Percentiles rank a stretch among this genome's conserved stretches.
These are phyloP conservation scores for Drosera spatulata DNA, from an alignment of 179 eudicot species.

Conservation along the genomic window DNA sequence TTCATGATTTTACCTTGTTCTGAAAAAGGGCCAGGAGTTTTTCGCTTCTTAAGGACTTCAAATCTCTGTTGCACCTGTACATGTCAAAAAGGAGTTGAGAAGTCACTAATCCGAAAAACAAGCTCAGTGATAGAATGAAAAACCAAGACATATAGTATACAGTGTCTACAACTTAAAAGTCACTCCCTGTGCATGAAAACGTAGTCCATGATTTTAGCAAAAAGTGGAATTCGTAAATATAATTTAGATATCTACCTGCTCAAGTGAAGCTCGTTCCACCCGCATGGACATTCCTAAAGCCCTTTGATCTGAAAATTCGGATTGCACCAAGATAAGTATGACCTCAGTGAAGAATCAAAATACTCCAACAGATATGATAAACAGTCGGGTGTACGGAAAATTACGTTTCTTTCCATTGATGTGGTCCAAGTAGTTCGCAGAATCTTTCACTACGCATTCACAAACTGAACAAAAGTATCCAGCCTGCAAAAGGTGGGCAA, in stretches of 20 bases:
- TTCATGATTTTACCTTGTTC: conserved; percentile 57
- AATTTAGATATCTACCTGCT: conserved; percentile 46
- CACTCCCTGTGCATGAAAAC: too few relatives aligned
- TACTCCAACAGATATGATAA: background rate
- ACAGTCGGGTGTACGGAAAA: conserved; percentile 10
- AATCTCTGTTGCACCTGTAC: conserved; percentile 76
- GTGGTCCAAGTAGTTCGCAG: conserved; percentile 95
- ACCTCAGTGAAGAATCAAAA: conserved; percentile 1
- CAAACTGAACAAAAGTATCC: conserved; percentile 96
- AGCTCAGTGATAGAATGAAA: too few relatives aligned
- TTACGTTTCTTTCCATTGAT: conserved; percentile 98
- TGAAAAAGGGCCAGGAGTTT: conserved; percentile 61
- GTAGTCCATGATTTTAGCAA: background rate
- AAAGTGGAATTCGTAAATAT: background rate
- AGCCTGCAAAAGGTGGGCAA: conserved; percentile 49
- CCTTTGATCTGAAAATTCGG: conserved; percentile 71
- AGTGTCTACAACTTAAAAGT: too few relatives aligned
- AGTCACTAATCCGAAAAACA: background rate
- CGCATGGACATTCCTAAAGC: conserved; percentile 99
- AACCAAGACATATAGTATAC: too few relatives aligned
- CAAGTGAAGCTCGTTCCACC: conserved; percentile 80
- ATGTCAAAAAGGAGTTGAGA: conserved; percentile 5
- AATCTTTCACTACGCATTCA: conserved; percentile 97
- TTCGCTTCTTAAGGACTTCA: conserved; percentile 81
- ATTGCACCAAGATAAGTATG: background rate